A percentile compares a stretch with the other conserved stretches of the same genome.
These are phyloP conservation scores for Cytauxzoon felis DNA, from an alignment of 169 alveolate genomes.

Conservation along the genomic window DNA sequence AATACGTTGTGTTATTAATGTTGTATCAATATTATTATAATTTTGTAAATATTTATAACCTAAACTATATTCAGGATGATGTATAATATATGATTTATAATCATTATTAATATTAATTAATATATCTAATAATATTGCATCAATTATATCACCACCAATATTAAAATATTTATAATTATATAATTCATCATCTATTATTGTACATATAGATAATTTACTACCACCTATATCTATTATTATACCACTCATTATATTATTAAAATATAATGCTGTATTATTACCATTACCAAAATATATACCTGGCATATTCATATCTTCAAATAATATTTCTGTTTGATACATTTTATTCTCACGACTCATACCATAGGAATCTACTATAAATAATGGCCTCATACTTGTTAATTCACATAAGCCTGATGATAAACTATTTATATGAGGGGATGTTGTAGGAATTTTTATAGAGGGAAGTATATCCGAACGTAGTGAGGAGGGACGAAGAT, in stretches of 20 bases:
- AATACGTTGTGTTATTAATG: neutral
- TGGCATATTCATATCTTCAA: constrained; percentile 85
- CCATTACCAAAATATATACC: constrained; percentile 83
- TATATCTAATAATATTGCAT: constrained; percentile 22
- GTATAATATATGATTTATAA: constrained; percentile 3
- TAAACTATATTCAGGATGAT: constrained; percentile 44
- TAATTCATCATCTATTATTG: constrained; percentile 14
- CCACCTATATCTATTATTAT: constrained; percentile 88
- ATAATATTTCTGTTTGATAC: constrained; percentile 80
- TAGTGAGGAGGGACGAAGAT: too few species aligned
- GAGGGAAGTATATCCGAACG: too few species aligned
- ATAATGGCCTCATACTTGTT: constrained; percentile 9
- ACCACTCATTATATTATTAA: constrained; percentile 84
- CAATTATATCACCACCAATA: constrained; percentile 54
- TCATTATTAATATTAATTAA: neutral
- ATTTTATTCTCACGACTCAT: constrained; percentile 69
- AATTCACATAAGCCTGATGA: constrained; percentile 34
- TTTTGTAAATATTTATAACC: constrained; percentile 2
- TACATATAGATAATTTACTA: constrained; percentile 34
- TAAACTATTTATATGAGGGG: constrained; percentile 4
- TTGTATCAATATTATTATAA: neutral
- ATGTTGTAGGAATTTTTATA: too few species aligned
- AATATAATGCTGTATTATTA: constrained; percentile 83
- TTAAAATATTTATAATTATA: constrained; percentile 12
- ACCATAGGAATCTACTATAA: constrained; percentile 20